Base-by-base conservation (phyloP, 2,329 filamentous ascomycete species). In the Stemphylium lycopersici region DNA sequence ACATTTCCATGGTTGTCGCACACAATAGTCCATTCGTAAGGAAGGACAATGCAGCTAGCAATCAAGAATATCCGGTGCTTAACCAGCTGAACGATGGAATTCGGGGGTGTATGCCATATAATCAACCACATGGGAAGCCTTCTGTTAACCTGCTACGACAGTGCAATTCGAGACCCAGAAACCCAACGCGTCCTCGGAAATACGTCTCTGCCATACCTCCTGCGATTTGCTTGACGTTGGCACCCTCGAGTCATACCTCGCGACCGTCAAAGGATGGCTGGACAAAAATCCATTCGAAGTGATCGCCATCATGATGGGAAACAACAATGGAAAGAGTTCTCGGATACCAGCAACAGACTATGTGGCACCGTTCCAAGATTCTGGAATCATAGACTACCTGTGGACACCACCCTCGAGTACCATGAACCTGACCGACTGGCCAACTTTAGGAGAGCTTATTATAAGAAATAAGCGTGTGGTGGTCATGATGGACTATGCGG, bases 151-250 rank as follows among this genome's bases (percentile, higher is more conserved):
- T 20, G 3, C n/a, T 0, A 6, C 0, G 10, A 37, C 56, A 85
- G 82, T 88, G 29, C 83, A 87, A 75, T 85, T 85, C 58, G 81
- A 87, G 70, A 80, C 81, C 0, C 85, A 87, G 56, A 77, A 75
- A 32, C 70, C 79, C 24, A 85, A 87, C 61, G 76, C 76, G 18
- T 84, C 82, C 0, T 74, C 87, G 43, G 87, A 89, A 70, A 61
- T 71, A 10, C 63, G 59, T 2, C 91, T 95, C 66, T 97, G 93
- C 76, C 93, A 97, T 74, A 90, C 90, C 1, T 87, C 84, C 40
- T 97, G 93, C 76, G 84, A 91, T 61, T 79, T 96, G 3, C 83
- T 96, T 29, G 88, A 96, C 63, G 90, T 84, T 2, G 93, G 93
- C 0, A 87, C 90, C 6, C 88, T 95, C 45, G 85, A 88, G 48